Conservation (phyloP, 441 rosid genomes). For the Dalechampia spathulata region DNA sequence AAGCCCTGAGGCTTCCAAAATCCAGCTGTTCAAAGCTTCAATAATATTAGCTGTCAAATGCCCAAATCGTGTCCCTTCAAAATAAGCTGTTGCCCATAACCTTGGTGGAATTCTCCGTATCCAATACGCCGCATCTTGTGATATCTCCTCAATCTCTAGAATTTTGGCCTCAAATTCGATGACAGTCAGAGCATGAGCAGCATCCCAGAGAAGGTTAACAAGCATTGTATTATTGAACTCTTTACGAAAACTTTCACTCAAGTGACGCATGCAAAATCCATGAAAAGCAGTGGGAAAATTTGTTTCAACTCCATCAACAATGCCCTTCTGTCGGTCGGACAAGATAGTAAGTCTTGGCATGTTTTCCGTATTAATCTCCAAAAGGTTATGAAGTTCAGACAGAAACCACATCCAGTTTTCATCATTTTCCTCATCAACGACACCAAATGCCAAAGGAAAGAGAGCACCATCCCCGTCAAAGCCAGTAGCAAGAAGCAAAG, state of each 20-base stretch:
- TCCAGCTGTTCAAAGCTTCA: conserved; percentile 84
- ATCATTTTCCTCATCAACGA: conserved; percentile 87
- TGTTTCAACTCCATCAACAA: conserved; percentile 87
- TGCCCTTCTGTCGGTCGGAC: conserved; percentile 82
- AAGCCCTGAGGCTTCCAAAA: conserved; percentile 89
- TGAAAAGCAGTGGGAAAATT: conserved; percentile 95
- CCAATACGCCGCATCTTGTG: conserved; percentile 95
- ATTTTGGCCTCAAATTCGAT: conserved; percentile 93
- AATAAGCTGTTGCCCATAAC: conserved; percentile 91
- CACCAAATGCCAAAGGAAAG: conserved; percentile 90
- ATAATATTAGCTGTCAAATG: conserved; percentile 83
- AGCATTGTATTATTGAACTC: conserved; percentile 88
- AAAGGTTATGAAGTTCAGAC: conserved; percentile 84
- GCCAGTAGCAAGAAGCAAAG: conserved; percentile 85
- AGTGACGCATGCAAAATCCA: conserved; percentile 91
- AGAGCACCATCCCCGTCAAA: conserved; percentile 91
- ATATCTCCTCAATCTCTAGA: conserved; percentile 79
- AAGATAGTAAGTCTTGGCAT: conserved; percentile 94
- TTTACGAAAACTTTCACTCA: conserved; percentile 86
- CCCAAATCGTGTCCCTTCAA: conserved; percentile 88
- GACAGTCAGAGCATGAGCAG: conserved; percentile 83
- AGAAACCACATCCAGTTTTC: conserved; percentile 99
- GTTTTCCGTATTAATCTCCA: conserved; percentile 88
- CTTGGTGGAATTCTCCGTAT: conserved; percentile 84
- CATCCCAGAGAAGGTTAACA: conserved; percentile 89